Conservation (phyloP, 73 alveolate genomes). For the Blepharisma japonicum region DNA sequence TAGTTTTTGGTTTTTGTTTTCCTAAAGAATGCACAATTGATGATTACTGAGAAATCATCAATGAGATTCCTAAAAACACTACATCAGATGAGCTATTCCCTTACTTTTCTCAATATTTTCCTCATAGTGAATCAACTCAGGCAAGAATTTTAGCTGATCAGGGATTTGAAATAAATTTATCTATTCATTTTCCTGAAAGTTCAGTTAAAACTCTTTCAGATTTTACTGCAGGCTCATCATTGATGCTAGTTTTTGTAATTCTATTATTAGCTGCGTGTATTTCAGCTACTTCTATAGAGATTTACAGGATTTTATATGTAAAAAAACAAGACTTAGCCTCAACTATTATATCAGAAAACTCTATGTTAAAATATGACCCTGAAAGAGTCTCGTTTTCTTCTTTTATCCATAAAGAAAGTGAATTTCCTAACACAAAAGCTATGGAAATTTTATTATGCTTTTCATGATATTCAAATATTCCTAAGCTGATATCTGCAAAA, state of each 20-base stretch:
- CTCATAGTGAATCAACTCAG: background rate
- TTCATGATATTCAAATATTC: background rate
- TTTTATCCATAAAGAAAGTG: background rate
- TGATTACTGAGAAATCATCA: background rate
- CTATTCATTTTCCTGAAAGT: background rate
- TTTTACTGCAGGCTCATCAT: background rate
- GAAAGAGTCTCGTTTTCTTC: background rate
- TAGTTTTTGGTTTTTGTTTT: constrained; percentile 20
- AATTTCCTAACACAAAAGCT: background rate
- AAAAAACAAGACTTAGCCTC: background rate
- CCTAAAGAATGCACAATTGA: constrained; percentile 11
- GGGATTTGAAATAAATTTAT: background rate
- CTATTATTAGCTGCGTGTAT: background rate
- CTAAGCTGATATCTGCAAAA: background rate
- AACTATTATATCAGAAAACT: background rate
- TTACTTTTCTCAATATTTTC: background rate
- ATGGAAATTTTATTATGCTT: background rate
- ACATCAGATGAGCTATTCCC: background rate
- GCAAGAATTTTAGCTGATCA: background rate
- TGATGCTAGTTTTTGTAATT: background rate
- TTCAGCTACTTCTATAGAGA: background rate
- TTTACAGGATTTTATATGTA: background rate
- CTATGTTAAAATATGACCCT: background rate
- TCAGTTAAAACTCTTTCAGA: background rate
- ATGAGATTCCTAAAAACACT: background rate